Conservation (phyloP, 768 basidiomycete species). For the Collybiopsis luxurians region DNA sequence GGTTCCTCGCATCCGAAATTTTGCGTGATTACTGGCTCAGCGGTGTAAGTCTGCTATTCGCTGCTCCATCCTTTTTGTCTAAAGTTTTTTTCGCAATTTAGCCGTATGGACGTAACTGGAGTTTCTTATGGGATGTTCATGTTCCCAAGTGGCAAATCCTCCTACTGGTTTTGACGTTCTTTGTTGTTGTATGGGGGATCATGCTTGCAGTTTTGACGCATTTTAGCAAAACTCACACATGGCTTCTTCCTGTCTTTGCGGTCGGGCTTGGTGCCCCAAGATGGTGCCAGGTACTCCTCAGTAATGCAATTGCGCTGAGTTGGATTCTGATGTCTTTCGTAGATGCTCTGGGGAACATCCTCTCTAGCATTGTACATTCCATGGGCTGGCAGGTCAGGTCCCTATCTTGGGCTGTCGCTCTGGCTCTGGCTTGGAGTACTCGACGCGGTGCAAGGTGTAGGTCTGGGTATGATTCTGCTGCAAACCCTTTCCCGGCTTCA, state of each 20-base stretch:
- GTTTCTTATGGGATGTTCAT: conserved; percentile 84
- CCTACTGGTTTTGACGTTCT: conserved; percentile 81
- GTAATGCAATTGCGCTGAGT: neutral
- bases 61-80: too few species aligned
- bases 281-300: conserved; percentile 77
- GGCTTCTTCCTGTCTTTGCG: conserved; percentile 92
- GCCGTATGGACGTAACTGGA: conserved; percentile 94
- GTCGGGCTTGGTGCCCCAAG: conserved; percentile 91
- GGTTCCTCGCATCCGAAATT: conserved; percentile 92
- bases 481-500: conserved; percentile 92
- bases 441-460: conserved; percentile 93
- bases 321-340: neutral
- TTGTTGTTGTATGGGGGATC: conserved; percentile 81
- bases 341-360: conserved; percentile 96
- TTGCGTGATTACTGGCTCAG: conserved; percentile 90
- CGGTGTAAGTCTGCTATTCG: conserved; percentile 66
- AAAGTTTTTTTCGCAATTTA: too few species aligned
- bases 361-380: conserved; percentile 93
- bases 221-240: conserved; percentile 92
- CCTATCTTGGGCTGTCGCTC: conserved; percentile 84
- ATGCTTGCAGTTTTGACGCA: conserved; percentile 74
- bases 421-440: conserved; percentile 97
- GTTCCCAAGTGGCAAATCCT: conserved; percentile 84
- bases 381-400: conserved; percentile 84
- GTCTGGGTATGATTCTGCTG: conserved; percentile 86